These are phyloP conservation scores for Pseudonitzschia multiseries DNA, from an alignment of 108 stramenopile species.

Conservation along the genomic window DNA sequence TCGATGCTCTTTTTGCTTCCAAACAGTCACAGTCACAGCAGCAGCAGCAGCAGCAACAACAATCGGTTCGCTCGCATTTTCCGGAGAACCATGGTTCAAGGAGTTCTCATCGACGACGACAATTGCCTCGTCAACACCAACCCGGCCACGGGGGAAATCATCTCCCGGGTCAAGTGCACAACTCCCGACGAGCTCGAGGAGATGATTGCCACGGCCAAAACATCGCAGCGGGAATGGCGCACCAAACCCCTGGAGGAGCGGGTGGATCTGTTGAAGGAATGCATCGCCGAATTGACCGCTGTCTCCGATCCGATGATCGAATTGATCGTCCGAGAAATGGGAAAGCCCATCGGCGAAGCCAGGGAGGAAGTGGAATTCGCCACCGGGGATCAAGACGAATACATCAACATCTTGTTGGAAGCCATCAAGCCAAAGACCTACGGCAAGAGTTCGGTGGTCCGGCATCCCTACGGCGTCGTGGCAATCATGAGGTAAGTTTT, in stretches of 20 bases:
- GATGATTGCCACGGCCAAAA: constrained; percentile 42
- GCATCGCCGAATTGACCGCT: constrained; percentile 36
- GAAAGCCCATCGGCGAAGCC: constrained; percentile 76
- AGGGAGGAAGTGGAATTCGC: constrained; percentile 65
- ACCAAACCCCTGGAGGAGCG: constrained; percentile 46
- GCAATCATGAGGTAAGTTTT: constrained; percentile 42
- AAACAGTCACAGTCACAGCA: neutral
- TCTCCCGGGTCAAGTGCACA: constrained; percentile 55
- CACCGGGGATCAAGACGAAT: constrained; percentile 55
- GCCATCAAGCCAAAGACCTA: constrained; percentile 47
- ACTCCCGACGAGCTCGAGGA: constrained; percentile 50
- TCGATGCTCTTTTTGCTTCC: neutral
- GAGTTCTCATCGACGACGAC: constrained; percentile 60
- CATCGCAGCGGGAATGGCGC: constrained; percentile 51
- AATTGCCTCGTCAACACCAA: constrained; percentile 65
- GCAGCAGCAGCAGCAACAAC: neutral
- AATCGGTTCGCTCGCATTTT: neutral
- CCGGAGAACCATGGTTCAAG: constrained; percentile 56
- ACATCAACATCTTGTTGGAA: constrained; percentile 57
- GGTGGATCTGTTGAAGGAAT: constrained; percentile 49
- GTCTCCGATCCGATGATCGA: constrained; percentile 27
- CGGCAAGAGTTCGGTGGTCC: constrained; percentile 48
- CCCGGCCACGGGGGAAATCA: constrained; percentile 73
- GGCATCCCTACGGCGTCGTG: constrained; percentile 83
- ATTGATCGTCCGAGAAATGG: constrained; percentile 71